These are phyloP conservation scores for Naganishia antarctica DNA, from an alignment of 768 basidiomycete genomes.

Conservation along the genomic window DNA sequence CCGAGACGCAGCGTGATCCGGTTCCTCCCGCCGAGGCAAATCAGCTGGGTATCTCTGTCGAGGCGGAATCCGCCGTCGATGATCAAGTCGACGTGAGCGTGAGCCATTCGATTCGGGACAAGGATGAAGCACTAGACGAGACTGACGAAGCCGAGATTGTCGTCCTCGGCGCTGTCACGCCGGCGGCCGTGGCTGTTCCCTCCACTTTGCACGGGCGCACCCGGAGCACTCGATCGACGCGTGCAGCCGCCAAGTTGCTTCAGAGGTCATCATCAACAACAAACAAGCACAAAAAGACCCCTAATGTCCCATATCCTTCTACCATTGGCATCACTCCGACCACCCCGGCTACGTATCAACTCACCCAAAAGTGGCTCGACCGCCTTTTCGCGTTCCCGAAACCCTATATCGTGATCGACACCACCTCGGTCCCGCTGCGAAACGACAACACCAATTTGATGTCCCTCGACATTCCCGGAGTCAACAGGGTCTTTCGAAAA, in stretches of 20 bases:
- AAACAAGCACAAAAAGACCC: conserved; percentile 2
- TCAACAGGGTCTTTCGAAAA: conserved; percentile 19
- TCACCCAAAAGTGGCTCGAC: conserved; percentile 16
- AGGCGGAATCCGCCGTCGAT: neutral
- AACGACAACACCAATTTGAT: conserved; percentile 17
- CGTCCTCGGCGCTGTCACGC: neutral
- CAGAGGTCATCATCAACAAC: conserved; percentile 13
- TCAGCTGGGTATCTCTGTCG: neutral
- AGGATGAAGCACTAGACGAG: neutral
- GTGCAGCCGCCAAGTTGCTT: no score
- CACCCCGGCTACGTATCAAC: neutral
- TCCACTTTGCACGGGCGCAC: conserved; percentile 11
- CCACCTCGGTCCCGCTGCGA: conserved; percentile 8
- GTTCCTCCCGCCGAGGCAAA: neutral
- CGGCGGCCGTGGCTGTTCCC: neutral
- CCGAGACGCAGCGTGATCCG: conserved; percentile 4
- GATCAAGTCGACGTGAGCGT: neutral
- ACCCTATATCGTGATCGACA: neutral
- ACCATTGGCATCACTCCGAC: neutral
- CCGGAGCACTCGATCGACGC: conserved; percentile 13
- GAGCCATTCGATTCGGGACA: no score
- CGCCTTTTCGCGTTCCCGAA: neutral
- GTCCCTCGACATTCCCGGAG: conserved; percentile 21
- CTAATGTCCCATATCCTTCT: neutral
- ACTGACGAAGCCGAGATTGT: neutral